Conservation (phyloP, 2,329 filamentous ascomycete species). For the Colletotrichum paranaense region DNA sequence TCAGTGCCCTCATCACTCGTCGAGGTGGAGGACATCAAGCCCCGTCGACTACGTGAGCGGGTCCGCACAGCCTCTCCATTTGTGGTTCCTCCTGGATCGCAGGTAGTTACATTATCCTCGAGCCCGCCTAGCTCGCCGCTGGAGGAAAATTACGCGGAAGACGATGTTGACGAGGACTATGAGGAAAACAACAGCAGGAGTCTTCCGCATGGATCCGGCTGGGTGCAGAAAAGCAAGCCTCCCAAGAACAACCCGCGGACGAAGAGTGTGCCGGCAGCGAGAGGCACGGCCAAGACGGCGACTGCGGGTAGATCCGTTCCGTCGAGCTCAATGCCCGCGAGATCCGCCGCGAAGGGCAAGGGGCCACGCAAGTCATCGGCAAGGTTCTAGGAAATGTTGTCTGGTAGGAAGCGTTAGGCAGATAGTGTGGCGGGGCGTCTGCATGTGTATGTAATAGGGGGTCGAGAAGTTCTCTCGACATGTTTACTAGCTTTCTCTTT, state of each 20-base stretch:
- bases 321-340: constrained; percentile 5
- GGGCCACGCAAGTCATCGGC: constrained; percentile 12
- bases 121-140: constrained; percentile 33
- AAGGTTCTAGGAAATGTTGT: constrained; percentile 13
- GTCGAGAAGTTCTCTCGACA: not conserved
- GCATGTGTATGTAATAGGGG: not conserved
- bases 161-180: constrained; percentile 51
- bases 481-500: not conserved
- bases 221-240: constrained; percentile 37
- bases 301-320: not conserved
- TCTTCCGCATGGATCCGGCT: constrained; percentile 33
- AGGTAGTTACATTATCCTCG: constrained; percentile 47
- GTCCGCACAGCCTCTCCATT: constrained; percentile 37
- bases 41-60: not conserved
- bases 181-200: constrained; percentile 35
- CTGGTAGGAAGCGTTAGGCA: not conserved
- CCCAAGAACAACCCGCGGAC: constrained; percentile 1
- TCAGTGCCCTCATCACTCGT: constrained; percentile 14
- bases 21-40: not conserved
- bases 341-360: not conserved
- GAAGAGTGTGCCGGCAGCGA: constrained; percentile 18
- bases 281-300: not conserved
- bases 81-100: constrained; percentile 43
- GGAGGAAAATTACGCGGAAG: constrained; percentile 51
- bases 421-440: not conserved